Percentiles rank a stretch among this genome's conserved stretches.
phyloP scores from a whole-genome alignment of 192 early-diverging fungal genomes.

The Entomortierella chlamydospora region DNA sequence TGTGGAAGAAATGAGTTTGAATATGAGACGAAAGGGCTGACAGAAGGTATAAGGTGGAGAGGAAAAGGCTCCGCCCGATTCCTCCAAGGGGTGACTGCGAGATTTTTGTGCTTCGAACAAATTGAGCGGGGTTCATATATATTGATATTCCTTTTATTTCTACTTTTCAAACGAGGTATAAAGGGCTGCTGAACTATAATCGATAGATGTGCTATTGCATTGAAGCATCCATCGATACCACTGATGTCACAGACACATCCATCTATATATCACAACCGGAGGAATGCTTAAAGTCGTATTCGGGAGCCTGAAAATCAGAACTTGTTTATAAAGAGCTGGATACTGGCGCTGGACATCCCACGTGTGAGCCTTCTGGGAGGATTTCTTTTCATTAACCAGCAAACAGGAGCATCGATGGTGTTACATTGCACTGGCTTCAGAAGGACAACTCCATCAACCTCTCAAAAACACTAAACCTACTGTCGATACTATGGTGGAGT shows the following conservation, averaged over 20 bases:
- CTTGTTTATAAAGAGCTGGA: too few relatives aligned
- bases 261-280: not conserved
- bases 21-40: too few relatives aligned
- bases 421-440: too few relatives aligned
- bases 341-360: too few relatives aligned
- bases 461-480: too few relatives aligned
- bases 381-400: too few relatives aligned
- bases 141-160: slow-evolving; percentile 21
- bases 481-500: too few relatives aligned
- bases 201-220: not conserved
- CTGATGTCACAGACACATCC: slow-evolving; percentile 7
- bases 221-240: slow-evolving; percentile 31
- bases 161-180: slow-evolving; percentile 29
- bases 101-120: not conserved
- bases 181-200: too few relatives aligned
- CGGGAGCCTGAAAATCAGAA: not conserved
- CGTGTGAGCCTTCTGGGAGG: too few relatives aligned
- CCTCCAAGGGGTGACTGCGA: slow-evolving; percentile 4
- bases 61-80: not conserved
- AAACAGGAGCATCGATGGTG: too few relatives aligned
- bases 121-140: not conserved
- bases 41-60: not conserved
- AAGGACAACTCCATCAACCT: too few relatives aligned
- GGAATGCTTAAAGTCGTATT: not conserved
- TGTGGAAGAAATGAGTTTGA: too few relatives aligned